phyloP scores from a whole-genome alignment of 495 filamentous ascomycete species.

The Xylaria palmicola region DNA sequence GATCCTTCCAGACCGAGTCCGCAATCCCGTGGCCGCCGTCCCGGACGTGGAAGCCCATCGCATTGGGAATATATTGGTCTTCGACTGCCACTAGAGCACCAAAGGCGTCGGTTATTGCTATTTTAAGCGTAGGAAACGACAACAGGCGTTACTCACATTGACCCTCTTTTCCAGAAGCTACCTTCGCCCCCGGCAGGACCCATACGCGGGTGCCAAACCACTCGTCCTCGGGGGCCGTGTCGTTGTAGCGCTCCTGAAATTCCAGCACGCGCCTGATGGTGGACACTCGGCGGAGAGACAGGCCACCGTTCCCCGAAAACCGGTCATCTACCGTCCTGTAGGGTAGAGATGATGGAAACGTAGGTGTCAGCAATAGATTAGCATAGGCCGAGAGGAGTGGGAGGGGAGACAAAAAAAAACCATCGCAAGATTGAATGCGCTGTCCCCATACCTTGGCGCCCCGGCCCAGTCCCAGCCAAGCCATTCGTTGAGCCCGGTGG shows the following conservation, averaged over 20 bases:
- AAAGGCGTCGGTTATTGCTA: too few species aligned
- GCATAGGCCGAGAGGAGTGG: neutral
- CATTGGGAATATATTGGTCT: slow-evolving; percentile 41
- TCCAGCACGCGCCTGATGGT: slow-evolving; percentile 39
- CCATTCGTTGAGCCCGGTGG: slow-evolving; percentile 47
- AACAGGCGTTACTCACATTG: too few species aligned
- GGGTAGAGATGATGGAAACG: neutral
- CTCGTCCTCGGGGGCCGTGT: slow-evolving; percentile 48
- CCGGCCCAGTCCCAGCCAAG: slow-evolving; percentile 49
- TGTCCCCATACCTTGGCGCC: slow-evolving; percentile 37
- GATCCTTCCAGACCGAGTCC: slow-evolving; percentile 43
- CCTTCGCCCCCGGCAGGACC: slow-evolving; percentile 43
- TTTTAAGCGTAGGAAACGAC: too few species aligned
- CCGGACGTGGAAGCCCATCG: slow-evolving; percentile 51
- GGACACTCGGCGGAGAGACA: slow-evolving; percentile 48
- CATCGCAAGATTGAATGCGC: neutral
- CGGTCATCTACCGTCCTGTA: slow-evolving; percentile 28
- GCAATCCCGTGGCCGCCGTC: slow-evolving; percentile 36
- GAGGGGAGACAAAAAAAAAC: neutral
- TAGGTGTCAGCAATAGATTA: slow-evolving; percentile 11
- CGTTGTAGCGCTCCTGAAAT: slow-evolving; percentile 44
- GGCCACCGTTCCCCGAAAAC: slow-evolving; percentile 50
- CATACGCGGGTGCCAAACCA: slow-evolving; percentile 48
- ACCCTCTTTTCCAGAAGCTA: slow-evolving; percentile 36
- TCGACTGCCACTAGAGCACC: slow-evolving; percentile 53